phyloP scores from a whole-genome alignment of 176 grass and related monocot genomes.

The Hyparrhenia diplandra region DNA sequence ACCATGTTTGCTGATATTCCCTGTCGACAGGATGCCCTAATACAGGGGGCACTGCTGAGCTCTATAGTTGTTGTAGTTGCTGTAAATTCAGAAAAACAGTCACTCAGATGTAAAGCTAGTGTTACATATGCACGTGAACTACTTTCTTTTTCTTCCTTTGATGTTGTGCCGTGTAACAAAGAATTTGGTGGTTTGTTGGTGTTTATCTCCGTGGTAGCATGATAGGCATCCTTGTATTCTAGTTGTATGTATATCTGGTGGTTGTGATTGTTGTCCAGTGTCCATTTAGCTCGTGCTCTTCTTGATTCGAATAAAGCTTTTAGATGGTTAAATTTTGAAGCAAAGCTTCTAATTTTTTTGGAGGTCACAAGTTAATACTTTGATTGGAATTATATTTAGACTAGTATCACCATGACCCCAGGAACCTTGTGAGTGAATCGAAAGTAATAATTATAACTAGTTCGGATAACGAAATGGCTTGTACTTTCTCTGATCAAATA shows the following conservation, averaged over 20 bases:
- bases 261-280: background rate
- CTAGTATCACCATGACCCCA: background rate
- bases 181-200: background rate
- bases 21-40: background rate
- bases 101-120: slow-evolving; percentile 44
- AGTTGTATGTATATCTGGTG: slow-evolving; percentile 37
- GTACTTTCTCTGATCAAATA: too few relatives aligned
- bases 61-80: slow-evolving; percentile 27
- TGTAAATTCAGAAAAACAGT: slow-evolving; percentile 27
- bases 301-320: background rate
- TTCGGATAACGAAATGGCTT: too few relatives aligned
- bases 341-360: too few relatives aligned
- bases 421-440: too few relatives aligned
- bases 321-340: too few relatives aligned
- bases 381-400: background rate
- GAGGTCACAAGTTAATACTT: background rate
- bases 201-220: slow-evolving; percentile 20
- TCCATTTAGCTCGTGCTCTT: background rate
- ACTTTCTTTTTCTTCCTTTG: slow-evolving; percentile 12
- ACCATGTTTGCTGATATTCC: background rate
- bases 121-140: slow-evolving; percentile 19
- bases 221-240: slow-evolving; percentile 24
- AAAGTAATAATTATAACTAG: too few relatives aligned
- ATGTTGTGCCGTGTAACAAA: slow-evolving; percentile 16
- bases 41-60: background rate